phyloP scores from a whole-genome alignment of 2,329 filamentous ascomycete species.

The Trichophyton verrucosum region DNA sequence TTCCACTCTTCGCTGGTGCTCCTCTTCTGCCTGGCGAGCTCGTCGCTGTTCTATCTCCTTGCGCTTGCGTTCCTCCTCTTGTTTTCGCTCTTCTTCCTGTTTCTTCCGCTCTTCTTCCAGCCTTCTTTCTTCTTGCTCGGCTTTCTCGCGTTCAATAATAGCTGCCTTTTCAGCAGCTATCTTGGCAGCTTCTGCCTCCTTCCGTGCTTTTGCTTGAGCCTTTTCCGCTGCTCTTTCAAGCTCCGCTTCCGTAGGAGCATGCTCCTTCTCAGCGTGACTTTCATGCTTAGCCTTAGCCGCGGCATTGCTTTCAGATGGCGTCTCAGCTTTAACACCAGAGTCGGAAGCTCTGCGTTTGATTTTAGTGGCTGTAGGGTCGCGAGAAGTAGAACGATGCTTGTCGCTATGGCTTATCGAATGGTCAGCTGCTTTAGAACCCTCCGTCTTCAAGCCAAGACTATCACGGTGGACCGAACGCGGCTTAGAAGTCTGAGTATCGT shows the following conservation, averaged over 20 bases:
- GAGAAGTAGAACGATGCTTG: neutral
- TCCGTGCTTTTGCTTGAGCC: slow-evolving; percentile 15
- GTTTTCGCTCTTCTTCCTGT: slow-evolving; percentile 23
- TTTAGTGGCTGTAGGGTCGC: neutral
- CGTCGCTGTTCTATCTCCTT: slow-evolving; percentile 32
- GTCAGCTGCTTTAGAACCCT: neutral
- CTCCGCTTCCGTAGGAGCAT: slow-evolving; percentile 11
- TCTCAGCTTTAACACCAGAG: slow-evolving; percentile 19
- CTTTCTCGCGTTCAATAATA: slow-evolving; percentile 28
- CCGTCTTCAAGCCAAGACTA: neutral
- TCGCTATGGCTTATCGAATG: neutral
- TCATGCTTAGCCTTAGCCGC: slow-evolving; percentile 10
- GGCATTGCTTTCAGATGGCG: slow-evolving; percentile 19
- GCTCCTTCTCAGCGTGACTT: slow-evolving; percentile 13
- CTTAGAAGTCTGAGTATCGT: neutral
- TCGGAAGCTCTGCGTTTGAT: slow-evolving; percentile 8
- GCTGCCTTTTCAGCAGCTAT: slow-evolving; percentile 23
- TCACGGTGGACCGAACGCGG: neutral
- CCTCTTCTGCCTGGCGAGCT: slow-evolving; percentile 35
- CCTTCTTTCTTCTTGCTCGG: slow-evolving; percentile 24
- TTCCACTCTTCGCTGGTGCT: slow-evolving; percentile 32
- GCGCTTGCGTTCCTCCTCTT: slow-evolving; percentile 22
- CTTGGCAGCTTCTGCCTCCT: slow-evolving; percentile 21
- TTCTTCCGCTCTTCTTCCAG: slow-evolving; percentile 25
- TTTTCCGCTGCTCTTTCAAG: slow-evolving; percentile 11